Evolutionary conservation across 257 asterid species (phyloP).

Genomic region (Penstemon newberryi): DNA sequence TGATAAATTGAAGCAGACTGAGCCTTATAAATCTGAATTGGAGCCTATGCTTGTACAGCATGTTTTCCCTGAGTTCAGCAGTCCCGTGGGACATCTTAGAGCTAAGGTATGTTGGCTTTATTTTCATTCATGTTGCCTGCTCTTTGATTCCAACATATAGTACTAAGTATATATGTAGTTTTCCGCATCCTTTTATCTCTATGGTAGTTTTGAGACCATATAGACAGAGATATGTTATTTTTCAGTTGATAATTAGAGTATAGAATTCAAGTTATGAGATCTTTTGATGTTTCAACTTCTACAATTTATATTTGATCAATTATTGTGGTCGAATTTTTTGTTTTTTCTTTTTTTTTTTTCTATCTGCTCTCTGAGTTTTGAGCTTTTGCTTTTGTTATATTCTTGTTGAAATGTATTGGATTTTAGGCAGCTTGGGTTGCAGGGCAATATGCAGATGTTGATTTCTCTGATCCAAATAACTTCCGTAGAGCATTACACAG

Average conservation of each 20-base stretch:
- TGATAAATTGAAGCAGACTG: conserved; percentile 89
- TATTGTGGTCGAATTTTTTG: conserved; percentile 18
- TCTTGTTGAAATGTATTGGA: conserved; percentile 26
- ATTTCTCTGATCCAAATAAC: conserved; percentile 77
- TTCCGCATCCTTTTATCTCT: conserved; percentile 7
- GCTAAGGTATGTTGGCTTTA: conserved; percentile 76
- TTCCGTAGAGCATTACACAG: conserved; percentile 84
- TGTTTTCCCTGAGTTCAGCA: conserved; percentile 89
- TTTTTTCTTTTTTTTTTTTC: neutral
- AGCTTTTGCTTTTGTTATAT: conserved; percentile 16
- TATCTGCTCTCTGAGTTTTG: conserved; percentile 11
- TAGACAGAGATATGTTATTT: conserved; percentile 2
- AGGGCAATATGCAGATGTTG: conserved; percentile 94
- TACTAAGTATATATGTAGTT: neutral
- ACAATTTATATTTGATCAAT: neutral
- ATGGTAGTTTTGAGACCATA: conserved; percentile 1
- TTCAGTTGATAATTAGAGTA: neutral
- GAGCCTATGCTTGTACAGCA: conserved; percentile 94
- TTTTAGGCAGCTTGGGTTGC: conserved; percentile 99
- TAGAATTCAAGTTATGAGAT: no score
- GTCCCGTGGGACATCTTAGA: conserved; percentile 94
- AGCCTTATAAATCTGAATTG: conserved; percentile 90
- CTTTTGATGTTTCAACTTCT: neutral
- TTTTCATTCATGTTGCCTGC: conserved; percentile 8
- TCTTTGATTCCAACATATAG: conserved; percentile 14